Base-by-base conservation (phyloP, 768 basidiomycete genomes). In the Mycena belliarum region DNA sequence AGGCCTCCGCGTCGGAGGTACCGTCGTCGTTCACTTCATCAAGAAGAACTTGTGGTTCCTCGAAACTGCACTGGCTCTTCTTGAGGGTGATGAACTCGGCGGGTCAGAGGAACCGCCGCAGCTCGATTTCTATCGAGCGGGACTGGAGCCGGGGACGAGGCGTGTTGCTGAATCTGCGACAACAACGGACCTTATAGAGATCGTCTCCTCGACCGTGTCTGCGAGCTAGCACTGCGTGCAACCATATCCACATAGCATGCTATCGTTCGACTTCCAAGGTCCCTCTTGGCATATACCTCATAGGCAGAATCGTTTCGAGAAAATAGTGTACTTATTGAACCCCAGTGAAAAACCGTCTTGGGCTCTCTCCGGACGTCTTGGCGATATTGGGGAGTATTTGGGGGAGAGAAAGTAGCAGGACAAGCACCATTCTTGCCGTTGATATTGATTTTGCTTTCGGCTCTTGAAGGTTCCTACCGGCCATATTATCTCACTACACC, bases 41-140 rank as follows among this genome's bases (percentile, higher is more conserved):
- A 99, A 98, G 85, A 89, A 93, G 71, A 86, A 92, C 63, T 89
- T 91, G 75, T 99, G 96, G 96, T 98, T 91, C 74, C 72, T 95
- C 64, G 96, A 99, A 75, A 92, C 95, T 6, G 92, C 93, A 12
- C 74, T 94, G 12, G 94, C 93, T 18, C 76, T 99, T 24, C 77
- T 98, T 26, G 92, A 90, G 51, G 83, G 86, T n/a, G 83, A 87
- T 28, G 88, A 93, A 57, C 74, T 82, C 55, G 86, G 85, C 11
- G 85, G 88, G 63, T 67, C 70, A 23, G 82, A 83, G 61, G 74
- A 73, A 51, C 76, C 73, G 56, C 74, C 75, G 52, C 68, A 57
- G 43, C 54, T 52, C 42, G 58, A 57, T 41, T 29, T 56, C 6
- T 38, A 57, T 46, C 62, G 55, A 53, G 54, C 54, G 11, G 45